phyloP scores from a whole-genome alignment of 345 rosid genomes.

The Eucalyptus victrix region DNA sequence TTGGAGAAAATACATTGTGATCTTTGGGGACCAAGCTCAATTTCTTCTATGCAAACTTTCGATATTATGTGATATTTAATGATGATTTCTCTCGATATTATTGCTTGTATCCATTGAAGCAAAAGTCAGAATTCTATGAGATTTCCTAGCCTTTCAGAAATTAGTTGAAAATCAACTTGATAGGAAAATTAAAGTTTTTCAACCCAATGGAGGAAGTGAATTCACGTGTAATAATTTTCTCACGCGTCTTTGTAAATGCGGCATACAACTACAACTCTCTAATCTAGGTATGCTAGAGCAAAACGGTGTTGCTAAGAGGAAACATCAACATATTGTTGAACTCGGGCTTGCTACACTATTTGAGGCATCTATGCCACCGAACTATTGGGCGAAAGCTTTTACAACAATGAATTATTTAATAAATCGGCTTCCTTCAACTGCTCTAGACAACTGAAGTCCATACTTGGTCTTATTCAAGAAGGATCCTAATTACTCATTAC shows the following conservation, averaged over 20 bases:
- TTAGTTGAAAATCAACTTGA: not conserved
- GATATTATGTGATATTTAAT: not conserved
- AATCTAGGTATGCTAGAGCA: not conserved
- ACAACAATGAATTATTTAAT: no score
- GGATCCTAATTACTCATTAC: not conserved
- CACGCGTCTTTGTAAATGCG: not conserved
- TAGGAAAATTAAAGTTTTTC: not conserved
- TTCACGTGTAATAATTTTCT: not conserved
- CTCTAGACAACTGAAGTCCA: not conserved
- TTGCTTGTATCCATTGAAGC: not conserved
- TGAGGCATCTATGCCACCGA: not conserved
- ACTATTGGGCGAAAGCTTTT: not conserved
- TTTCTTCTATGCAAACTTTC: not conserved
- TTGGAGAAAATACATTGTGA: no score
- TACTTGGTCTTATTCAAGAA: not conserved
- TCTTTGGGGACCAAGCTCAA: no score
- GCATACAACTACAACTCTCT: not conserved
- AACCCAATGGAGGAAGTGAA: not conserved
- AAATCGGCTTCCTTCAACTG: not conserved
- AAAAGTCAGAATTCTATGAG: not conserved
- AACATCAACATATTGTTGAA: not conserved
- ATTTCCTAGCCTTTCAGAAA: not conserved
- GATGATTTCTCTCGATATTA: not conserved
- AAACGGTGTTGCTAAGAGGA: not conserved
- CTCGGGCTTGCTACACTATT: not conserved